Evolutionary conservation across 1,284 basidiomycete genomes (phyloP).

Genomic region (Porogramme epimiltina): DNA sequence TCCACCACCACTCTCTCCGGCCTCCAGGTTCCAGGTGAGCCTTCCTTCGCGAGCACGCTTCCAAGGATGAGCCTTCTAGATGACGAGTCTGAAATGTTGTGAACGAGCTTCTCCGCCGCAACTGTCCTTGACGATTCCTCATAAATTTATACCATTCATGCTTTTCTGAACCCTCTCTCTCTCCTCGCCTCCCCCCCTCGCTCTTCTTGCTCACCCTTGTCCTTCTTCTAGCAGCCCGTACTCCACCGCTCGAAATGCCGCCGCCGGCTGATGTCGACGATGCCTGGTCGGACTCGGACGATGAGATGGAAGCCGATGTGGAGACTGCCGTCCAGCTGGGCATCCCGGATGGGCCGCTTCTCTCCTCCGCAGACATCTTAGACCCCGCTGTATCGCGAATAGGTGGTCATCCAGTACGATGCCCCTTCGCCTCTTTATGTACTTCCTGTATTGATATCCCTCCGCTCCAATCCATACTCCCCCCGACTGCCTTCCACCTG

Average conservation of each 20-base stretch:
- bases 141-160: conserved; percentile 85
- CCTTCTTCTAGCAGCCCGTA: neutral
- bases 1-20: neutral
- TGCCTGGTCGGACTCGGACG: conserved; percentile 80
- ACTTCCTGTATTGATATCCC: conserved; percentile 34
- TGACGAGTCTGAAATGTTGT: conserved; percentile 82
- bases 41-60: too few relatives aligned
- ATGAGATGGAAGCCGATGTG: conserved; percentile 52
- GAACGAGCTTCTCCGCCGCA: conserved; percentile 61
- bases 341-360: conserved; percentile 71
- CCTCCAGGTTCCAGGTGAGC: neutral
- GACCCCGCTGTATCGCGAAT: conserved; percentile 84
- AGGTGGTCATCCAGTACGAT: conserved; percentile 83
- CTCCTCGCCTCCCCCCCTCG: conserved; percentile 16
- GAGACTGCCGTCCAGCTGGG: conserved; percentile 77
- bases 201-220: conserved; percentile 12
- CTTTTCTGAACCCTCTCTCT: conserved; percentile 63
- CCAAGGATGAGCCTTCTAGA: conserved; percentile 74
- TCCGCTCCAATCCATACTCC: neutral
- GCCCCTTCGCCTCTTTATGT: conserved; percentile 43
- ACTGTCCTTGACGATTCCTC: conserved; percentile 64
- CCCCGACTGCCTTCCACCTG: neutral
- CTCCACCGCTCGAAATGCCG: conserved; percentile 20
- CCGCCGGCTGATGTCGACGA: conserved; percentile 40
- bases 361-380: conserved; percentile 53